Evolutionary conservation across 805 yeast species (phyloP).

Genomic region (Torulaspora indica): DNA sequence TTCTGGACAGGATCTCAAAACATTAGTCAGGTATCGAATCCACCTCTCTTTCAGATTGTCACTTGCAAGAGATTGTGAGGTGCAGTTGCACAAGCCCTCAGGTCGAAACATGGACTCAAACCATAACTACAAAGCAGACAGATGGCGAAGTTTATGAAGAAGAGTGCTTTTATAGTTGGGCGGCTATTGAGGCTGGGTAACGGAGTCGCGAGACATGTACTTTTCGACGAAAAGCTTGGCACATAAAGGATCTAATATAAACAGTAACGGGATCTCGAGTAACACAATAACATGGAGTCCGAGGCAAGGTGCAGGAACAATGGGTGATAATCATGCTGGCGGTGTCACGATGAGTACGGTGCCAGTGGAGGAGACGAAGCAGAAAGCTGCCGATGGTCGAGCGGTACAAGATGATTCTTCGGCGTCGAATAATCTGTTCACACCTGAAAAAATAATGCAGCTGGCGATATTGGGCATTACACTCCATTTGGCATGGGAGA

Average conservation of each 20-base stretch:
- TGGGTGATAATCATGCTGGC: not conserved
- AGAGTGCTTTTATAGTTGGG: not conserved
- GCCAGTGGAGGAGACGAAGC: not conserved
- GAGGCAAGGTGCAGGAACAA: not conserved
- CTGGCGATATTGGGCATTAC: constrained; percentile 25
- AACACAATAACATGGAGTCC: not conserved
- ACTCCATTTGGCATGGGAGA: constrained; percentile 21
- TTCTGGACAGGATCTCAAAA: no score
- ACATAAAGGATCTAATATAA: not conserved
- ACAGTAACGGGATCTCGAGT: not conserved
- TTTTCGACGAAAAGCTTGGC: not conserved
- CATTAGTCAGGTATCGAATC: no score
- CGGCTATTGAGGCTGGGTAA: constrained; percentile 10
- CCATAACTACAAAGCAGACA: no score
- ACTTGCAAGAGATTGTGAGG: no score
- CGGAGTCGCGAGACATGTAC: not conserved
- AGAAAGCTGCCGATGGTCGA: not conserved
- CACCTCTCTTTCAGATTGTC: no score
- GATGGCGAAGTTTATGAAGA: no score
- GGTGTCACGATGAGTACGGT: constrained; percentile 1
- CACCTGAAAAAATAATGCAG: constrained; percentile 28
- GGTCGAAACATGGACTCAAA: no score
- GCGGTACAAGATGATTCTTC: constrained; percentile 10
- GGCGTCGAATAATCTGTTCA: constrained; percentile 19
- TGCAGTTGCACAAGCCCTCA: no score